Conservation (phyloP, 768 basidiomycete species). For the Tylopilus subfusipes region DNA sequence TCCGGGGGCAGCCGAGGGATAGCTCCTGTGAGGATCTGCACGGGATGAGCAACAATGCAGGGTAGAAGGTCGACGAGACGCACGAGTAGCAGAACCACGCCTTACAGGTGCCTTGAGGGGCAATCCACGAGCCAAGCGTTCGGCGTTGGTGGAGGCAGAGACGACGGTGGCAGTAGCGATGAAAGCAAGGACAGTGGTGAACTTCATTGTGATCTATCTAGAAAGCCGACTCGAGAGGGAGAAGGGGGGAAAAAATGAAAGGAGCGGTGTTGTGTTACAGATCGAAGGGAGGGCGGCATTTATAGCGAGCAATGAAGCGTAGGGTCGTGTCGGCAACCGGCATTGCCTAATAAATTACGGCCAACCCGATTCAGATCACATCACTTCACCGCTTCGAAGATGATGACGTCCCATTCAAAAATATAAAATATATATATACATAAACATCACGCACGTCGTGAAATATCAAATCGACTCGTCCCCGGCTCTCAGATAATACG, state of each 20-base stretch:
- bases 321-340: conserved; percentile 19
- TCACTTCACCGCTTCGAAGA: background rate
- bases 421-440: no score
- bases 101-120: conserved; percentile 43
- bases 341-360: background rate
- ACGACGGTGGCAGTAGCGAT: conserved; percentile 36
- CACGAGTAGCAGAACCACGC: conserved; percentile 36
- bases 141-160: conserved; percentile 49
- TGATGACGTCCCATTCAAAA: background rate
- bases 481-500: no score
- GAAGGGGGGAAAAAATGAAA: background rate
- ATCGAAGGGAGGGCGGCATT: conserved; percentile 1
- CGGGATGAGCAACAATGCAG: background rate
- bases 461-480: background rate
- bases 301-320: conserved; percentile 3
- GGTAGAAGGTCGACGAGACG: conserved; percentile 5
- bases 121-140: conserved; percentile 53
- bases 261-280: background rate
- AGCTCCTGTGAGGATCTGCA: conserved; percentile 34
- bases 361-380: background rate
- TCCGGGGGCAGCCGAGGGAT: conserved; percentile 33
- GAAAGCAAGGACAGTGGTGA: conserved; percentile 34
- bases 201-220: conserved; percentile 24
- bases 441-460: no score
- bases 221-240: background rate